Evolutionary conservation across 257 asterid species (phyloP).

Genomic region (Nicotiana knightiana): DNA sequence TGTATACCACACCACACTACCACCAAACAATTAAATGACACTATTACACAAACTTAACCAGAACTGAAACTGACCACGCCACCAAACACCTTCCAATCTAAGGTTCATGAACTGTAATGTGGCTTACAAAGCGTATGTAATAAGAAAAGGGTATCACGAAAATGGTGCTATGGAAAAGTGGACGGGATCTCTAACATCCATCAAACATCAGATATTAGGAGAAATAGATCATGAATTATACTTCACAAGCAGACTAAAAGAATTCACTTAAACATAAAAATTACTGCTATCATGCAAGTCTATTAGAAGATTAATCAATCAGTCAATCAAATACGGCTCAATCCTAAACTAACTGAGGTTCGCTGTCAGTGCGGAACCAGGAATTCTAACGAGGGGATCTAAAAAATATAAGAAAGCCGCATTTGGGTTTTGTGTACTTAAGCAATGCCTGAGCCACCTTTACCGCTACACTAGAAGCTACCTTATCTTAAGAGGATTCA

Average conservation of each 20-base stretch:
- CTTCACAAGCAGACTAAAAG: neutral
- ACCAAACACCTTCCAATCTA: too few species aligned
- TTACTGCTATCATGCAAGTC: neutral
- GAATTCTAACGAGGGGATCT: too few species aligned
- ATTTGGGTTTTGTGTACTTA: too few species aligned
- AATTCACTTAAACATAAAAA: neutral
- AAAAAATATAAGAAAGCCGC: too few species aligned
- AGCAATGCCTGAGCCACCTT: too few species aligned
- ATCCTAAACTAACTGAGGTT: neutral
- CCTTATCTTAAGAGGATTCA: too few species aligned
- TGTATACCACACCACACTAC: neutral
- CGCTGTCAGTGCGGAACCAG: too few species aligned
- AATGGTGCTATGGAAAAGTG: neutral
- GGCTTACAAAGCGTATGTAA: too few species aligned
- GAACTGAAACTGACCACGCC: too few species aligned
- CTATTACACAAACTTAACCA: neutral
- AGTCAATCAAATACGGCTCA: neutral
- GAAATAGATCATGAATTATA: neutral
- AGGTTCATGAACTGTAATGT: too few species aligned
- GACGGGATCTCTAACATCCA: neutral
- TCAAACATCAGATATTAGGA: neutral
- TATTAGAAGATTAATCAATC: neutral
- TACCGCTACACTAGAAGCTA: too few species aligned
- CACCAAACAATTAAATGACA: neutral
- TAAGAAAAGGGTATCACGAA: too few species aligned